Base-by-base conservation (phyloP, 345 rosid genomes). In the Populus nigra region DNA sequence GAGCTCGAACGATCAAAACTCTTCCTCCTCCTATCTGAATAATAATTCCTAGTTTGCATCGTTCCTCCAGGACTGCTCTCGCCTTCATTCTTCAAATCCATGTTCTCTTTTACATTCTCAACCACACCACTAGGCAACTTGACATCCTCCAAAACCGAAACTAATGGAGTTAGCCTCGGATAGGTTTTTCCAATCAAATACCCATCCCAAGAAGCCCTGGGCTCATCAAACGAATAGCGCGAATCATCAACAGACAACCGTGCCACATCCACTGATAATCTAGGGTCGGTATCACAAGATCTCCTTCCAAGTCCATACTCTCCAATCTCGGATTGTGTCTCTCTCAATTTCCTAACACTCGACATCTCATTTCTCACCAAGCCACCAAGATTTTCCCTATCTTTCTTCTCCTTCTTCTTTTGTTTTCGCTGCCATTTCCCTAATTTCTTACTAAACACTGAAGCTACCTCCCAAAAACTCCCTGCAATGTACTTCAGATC, bases 201-300 rank as follows among this genome's bases (percentile, higher is more conserved):
- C 9, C 98, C 96, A 61, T 95, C 96, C 91, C 93, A 90, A 18
- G 96, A 95, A 78, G 91, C 91, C 79, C 94, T 87, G 45, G 97
- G 98, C 72, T 89, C 90, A 70, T 90, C 96, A 25, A 92, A 85
- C 22, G 90, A 92, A 72, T 81, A 77, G 79, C 86, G 50, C 8
- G 80, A 67, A 72, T 84, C 83, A 75, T 89, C 92, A 25, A 81
- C 62, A 62, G 89, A 84, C 29, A 74, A 43, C 69, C 86, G 53
- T 41, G 73, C 79, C 16, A 71, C 69, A 41, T 80, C 85, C 36
- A 84, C 70, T 8, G 86, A 85, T 25, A 77, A 79, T 72, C 87
- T 85, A 45, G 88, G 86, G 71, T 85, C 87, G 36, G 87, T 74
- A 71, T 89, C 88, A 73, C 88, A 88, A 35, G 94, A 89, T 83